phyloP scores from a whole-genome alignment of 1,284 basidiomycete species.

The Quambalaria eucalypti region DNA sequence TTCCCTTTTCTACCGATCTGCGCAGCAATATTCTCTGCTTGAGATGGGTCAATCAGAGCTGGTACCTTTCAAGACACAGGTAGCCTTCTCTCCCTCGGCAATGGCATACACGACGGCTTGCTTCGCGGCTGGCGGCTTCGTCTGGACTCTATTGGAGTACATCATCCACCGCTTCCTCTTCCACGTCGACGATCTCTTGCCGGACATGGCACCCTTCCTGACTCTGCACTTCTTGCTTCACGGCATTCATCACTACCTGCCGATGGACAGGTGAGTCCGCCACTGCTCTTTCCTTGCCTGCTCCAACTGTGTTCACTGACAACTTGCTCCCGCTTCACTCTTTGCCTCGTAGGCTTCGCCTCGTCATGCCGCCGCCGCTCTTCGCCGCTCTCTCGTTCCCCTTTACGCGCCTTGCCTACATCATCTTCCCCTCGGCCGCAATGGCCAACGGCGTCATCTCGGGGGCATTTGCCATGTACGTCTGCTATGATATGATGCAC shows the following conservation, averaged over 20 bases:
- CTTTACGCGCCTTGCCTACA: slow-evolving; percentile 77
- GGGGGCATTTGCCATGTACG: slow-evolving; percentile 84
- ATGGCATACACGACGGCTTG: slow-evolving; percentile 50
- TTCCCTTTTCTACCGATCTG: slow-evolving; percentile 71
- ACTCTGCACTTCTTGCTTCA: slow-evolving; percentile 87
- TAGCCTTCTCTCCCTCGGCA: slow-evolving; percentile 13
- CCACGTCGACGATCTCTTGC: slow-evolving; percentile 84
- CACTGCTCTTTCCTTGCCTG: neutral
- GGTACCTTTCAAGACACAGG: slow-evolving; percentile 9
- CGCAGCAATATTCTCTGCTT: slow-evolving; percentile 61
- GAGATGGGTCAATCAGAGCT: slow-evolving; percentile 4
- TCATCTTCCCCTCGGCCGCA: slow-evolving; percentile 65
- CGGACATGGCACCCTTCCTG: slow-evolving; percentile 71
- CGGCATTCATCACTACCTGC: slow-evolving; percentile 94
- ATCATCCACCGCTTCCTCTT: slow-evolving; percentile 93
- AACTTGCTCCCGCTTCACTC: neutral
- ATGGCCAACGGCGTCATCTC: slow-evolving; percentile 88
- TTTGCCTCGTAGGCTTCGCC: slow-evolving; percentile 49
- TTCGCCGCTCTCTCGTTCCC: slow-evolving; percentile 73
- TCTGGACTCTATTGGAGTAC: slow-evolving; percentile 96
- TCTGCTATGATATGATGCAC: slow-evolving; percentile 50
- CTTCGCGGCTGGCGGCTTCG: slow-evolving; percentile 72
- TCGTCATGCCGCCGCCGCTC: slow-evolving; percentile 91
- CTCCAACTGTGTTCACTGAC: neutral
- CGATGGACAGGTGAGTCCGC: slow-evolving; percentile 94